Conservation (phyloP, 2,329 filamentous ascomycete genomes). For the Fusarium nodosum region DNA sequence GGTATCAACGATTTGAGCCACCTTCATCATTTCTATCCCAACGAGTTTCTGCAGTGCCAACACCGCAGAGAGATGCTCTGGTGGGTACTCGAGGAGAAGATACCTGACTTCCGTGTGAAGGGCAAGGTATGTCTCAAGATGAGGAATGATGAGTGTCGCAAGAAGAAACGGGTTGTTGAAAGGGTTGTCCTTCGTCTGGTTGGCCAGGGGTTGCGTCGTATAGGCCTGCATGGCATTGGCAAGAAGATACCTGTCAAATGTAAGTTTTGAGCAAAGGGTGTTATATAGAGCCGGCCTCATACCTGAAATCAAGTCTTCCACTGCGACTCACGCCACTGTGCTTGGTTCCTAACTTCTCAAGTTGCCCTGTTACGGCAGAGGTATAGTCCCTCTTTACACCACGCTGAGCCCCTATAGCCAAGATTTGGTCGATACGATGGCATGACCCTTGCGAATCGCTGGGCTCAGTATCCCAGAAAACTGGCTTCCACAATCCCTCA, state of each 20-base stretch:
- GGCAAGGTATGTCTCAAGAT: constrained; percentile 71
- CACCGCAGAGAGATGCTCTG: constrained; percentile 68
- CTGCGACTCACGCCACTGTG: constrained; percentile 64
- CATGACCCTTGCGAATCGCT: constrained; percentile 51
- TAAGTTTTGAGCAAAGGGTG: constrained; percentile 17
- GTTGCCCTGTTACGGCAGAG: constrained; percentile 61
- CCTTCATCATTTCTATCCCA: constrained; percentile 68
- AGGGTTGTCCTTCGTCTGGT: constrained; percentile 66
- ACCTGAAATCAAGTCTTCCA: constrained; percentile 72
- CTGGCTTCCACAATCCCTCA: constrained; percentile 66
- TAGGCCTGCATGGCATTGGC: constrained; percentile 72
- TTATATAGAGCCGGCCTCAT: constrained; percentile 38
- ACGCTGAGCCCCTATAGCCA: constrained; percentile 70
- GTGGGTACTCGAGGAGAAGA: constrained; percentile 70
- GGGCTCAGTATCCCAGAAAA: constrained; percentile 59
- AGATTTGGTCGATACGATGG: constrained; percentile 67
- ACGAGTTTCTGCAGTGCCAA: constrained; percentile 70
- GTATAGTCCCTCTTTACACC: constrained; percentile 66
- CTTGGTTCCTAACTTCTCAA: constrained; percentile 69
- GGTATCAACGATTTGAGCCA: constrained; percentile 68
- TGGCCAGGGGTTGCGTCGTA: constrained; percentile 63
- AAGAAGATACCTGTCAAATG: constrained; percentile 66
- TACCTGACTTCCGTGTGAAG: constrained; percentile 67
- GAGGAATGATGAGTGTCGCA: constrained; percentile 70
- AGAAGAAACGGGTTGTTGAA: constrained; percentile 67